Conservation (phyloP, 2,329 filamentous ascomycete species). For the Xenoacremonium recifei region DNA sequence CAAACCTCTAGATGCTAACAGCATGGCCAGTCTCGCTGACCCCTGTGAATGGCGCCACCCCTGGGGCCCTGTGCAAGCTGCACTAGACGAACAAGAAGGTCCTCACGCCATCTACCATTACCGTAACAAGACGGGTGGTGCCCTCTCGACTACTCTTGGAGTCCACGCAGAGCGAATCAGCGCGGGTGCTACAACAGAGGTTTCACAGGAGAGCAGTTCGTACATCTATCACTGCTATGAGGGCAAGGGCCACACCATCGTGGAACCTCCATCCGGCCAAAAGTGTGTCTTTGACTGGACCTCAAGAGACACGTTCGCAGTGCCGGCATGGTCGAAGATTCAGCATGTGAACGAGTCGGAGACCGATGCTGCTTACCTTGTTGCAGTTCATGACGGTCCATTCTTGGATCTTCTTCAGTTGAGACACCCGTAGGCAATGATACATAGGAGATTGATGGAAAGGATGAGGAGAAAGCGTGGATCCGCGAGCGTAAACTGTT, state of each 20-base stretch:
- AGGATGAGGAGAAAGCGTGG: no score
- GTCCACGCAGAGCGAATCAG: constrained; percentile 47
- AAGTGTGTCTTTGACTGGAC: constrained; percentile 42
- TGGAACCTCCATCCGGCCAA: constrained; percentile 32
- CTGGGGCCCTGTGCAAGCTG: constrained; percentile 41
- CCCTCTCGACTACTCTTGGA: constrained; percentile 44
- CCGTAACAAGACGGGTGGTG: constrained; percentile 25
- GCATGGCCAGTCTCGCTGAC: constrained; percentile 26
- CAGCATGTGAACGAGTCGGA: no score
- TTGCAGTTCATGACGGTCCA: no score
- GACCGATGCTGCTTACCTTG: no score
- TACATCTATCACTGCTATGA: constrained; percentile 53
- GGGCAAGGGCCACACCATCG: constrained; percentile 41
- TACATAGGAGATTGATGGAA: no score
- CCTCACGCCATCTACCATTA: constrained; percentile 37
- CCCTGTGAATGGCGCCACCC: constrained; percentile 40
- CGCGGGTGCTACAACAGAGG: constrained; percentile 30
- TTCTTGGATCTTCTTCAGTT: no score
- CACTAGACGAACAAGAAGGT: constrained; percentile 32
- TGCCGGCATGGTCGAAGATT: constrained; percentile 51
- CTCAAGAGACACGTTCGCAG: constrained; percentile 49
- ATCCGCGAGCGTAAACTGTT: no score
- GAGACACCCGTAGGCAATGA: no score
- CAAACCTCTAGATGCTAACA: constrained; percentile 1
- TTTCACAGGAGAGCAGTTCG: constrained; percentile 45